Evolutionary conservation across 495 filamentous ascomycete species (phyloP).

Genomic region (Aspergillus campestris): DNA sequence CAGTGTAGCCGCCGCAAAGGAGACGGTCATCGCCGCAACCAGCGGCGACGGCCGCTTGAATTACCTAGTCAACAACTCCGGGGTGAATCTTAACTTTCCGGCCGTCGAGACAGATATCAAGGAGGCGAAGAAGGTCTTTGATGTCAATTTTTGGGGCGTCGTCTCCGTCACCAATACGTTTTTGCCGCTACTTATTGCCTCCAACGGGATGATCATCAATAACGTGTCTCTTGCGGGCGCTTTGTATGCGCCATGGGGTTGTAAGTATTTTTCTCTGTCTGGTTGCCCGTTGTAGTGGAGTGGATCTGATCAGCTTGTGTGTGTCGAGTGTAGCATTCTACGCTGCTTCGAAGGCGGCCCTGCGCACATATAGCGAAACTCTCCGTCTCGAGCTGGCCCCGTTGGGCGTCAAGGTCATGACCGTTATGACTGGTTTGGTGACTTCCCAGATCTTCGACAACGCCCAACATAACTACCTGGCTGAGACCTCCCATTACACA

Average conservation of each 20-base stretch:
- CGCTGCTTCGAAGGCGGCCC: conserved; percentile 45
- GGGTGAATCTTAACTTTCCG: conserved; percentile 43
- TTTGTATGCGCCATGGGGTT: conserved; percentile 1
- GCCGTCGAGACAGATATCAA: conserved; percentile 43
- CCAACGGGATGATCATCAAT: conserved; percentile 49
- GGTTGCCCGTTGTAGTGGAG: conserved; percentile 34
- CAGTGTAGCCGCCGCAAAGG: conserved; percentile 14
- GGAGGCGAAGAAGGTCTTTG: conserved; percentile 46
- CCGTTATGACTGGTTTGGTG: conserved; percentile 21
- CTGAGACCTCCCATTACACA: conserved; percentile 2
- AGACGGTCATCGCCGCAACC: conserved; percentile 47
- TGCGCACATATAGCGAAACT: conserved; percentile 40
- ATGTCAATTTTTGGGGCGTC: conserved; percentile 55
- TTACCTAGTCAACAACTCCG: conserved; percentile 61
- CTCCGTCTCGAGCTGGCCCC: conserved; percentile 46
- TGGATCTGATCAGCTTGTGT: conserved; percentile 10
- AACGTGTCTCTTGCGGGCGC: conserved; percentile 36
- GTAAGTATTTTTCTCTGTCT: conserved; percentile 14
- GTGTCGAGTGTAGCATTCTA: conserved; percentile 24
- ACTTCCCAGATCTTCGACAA: conserved; percentile 6
- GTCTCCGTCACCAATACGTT: conserved; percentile 50
- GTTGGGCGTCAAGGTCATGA: conserved; percentile 46
- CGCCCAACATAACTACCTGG: neutral
- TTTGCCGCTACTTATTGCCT: conserved; percentile 39
- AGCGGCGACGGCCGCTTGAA: conserved; percentile 51